Evolutionary conservation across 805 yeast species (phyloP).

Genomic region (Teunomyces cretensis): DNA sequence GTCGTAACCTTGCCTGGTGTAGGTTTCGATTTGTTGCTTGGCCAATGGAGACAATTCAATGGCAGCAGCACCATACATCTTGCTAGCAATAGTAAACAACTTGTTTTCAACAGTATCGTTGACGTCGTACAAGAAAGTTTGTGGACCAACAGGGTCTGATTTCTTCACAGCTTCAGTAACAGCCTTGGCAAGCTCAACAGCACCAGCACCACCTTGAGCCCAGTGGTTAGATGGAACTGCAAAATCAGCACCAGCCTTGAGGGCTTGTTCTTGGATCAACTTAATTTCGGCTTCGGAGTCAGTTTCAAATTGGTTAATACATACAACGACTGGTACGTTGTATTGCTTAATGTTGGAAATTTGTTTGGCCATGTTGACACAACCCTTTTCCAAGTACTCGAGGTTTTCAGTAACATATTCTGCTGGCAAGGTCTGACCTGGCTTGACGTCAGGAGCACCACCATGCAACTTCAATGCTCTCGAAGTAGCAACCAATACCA

Average conservation of each 20-base stretch:
- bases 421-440: conserved; percentile 82
- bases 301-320: conserved; percentile 82
- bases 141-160: conserved; percentile 36
- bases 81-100: conserved; percentile 71
- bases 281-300: conserved; percentile 82
- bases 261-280: conserved; percentile 74
- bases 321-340: conserved; percentile 92
- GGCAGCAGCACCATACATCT: conserved; percentile 90
- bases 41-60: conserved; percentile 85
- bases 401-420: conserved; percentile 81
- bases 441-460: conserved; percentile 95
- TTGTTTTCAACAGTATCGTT: conserved; percentile 77
- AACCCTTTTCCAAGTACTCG: conserved; percentile 74
- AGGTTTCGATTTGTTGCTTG: conserved; percentile 72
- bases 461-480: conserved; percentile 97
- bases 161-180: conserved; percentile 67
- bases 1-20: conserved; percentile 84
- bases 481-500: conserved; percentile 93
- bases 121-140: conserved; percentile 64
- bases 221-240: conserved; percentile 92
- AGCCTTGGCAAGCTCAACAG: conserved; percentile 77
- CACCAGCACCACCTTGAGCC: conserved; percentile 95
- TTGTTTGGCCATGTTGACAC: conserved; percentile 87
- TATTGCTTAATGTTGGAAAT: conserved; percentile 80
- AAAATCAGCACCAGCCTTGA: conserved; percentile 89